A percentile compares a stretch with the other conserved stretches of the same genome.
phyloP scores from a whole-genome alignment of 768 basidiomycete species.

The Lentinula sp. region DNA sequence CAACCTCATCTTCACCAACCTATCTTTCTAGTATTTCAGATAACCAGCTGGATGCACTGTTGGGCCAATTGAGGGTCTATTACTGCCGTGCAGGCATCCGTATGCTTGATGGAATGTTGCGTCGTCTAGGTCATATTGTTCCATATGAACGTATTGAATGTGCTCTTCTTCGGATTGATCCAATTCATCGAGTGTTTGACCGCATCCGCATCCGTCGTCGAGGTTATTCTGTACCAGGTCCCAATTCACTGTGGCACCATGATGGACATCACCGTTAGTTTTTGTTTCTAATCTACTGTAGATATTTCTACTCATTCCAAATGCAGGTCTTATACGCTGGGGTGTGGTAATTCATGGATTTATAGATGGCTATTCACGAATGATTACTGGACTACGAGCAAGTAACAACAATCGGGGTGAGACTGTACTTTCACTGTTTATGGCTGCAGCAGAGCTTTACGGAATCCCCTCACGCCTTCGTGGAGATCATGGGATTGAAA shows the following conservation, averaged over 20 bases:
- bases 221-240: slow-evolving; percentile 21
- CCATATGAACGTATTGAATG: no score
- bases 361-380: slow-evolving; percentile 34
- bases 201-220: slow-evolving; percentile 12
- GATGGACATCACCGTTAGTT: no score
- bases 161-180: slow-evolving; percentile 4
- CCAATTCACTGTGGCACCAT: slow-evolving; percentile 15
- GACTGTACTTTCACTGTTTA: slow-evolving; percentile 33
- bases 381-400: slow-evolving; percentile 26
- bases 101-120: no score
- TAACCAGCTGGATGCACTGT: no score
- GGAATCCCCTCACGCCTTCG: slow-evolving; percentile 20
- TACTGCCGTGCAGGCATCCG: no score
- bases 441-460: slow-evolving; percentile 11
- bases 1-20: no score
- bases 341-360: slow-evolving; percentile 33
- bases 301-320: no score
- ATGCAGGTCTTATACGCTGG: slow-evolving; percentile 26
- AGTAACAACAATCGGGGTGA: slow-evolving; percentile 32
- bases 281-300: no score
- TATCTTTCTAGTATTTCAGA: no score
- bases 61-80: no score
- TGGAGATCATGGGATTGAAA: slow-evolving; percentile 1
- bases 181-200: slow-evolving; percentile 11
- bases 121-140: no score